phyloP scores from a whole-genome alignment of 1,139 yeast genomes.

The Candida sanyaensis region DNA sequence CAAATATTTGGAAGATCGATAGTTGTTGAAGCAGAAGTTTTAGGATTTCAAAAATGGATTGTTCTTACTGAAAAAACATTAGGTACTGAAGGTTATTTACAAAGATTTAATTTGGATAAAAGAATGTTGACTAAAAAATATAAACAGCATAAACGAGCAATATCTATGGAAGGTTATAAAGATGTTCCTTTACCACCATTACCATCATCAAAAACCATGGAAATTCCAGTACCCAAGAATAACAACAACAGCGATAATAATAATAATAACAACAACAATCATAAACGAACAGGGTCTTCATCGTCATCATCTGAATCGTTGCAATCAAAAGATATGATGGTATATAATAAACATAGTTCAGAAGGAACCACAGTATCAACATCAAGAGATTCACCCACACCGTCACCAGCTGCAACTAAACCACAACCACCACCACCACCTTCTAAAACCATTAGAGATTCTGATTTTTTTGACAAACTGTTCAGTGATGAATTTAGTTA shows the following conservation, averaged over 20 bases:
- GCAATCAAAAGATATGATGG: constrained; percentile 2
- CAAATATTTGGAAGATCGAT: constrained; percentile 77
- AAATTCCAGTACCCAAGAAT: not conserved
- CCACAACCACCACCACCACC: not conserved
- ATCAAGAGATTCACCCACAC: not conserved
- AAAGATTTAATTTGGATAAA: constrained; percentile 21
- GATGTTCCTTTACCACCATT: constrained; percentile 37
- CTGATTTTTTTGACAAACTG: constrained; percentile 12
- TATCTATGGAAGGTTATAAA: constrained; percentile 22
- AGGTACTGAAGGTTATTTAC: constrained; percentile 41
- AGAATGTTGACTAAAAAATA: constrained; percentile 10
- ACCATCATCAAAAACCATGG: constrained; percentile 13
- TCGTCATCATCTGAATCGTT: constrained; percentile 2
- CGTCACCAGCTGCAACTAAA: too few relatives aligned
- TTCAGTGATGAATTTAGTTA: constrained; percentile 15
- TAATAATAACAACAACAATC: not conserved
- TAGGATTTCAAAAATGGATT: constrained; percentile 84
- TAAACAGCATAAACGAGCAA: constrained; percentile 15
- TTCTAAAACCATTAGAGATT: constrained; percentile 2
- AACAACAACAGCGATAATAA: not conserved
- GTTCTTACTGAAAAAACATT: constrained; percentile 71
- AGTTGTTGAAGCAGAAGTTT: constrained; percentile 69
- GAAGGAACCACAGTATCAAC: not conserved
- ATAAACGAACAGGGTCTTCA: not conserved
- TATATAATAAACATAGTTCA: not conserved